These are phyloP conservation scores for Xylaria sp. DNA, from an alignment of 2,329 filamentous ascomycete genomes.

Conservation along the genomic window DNA sequence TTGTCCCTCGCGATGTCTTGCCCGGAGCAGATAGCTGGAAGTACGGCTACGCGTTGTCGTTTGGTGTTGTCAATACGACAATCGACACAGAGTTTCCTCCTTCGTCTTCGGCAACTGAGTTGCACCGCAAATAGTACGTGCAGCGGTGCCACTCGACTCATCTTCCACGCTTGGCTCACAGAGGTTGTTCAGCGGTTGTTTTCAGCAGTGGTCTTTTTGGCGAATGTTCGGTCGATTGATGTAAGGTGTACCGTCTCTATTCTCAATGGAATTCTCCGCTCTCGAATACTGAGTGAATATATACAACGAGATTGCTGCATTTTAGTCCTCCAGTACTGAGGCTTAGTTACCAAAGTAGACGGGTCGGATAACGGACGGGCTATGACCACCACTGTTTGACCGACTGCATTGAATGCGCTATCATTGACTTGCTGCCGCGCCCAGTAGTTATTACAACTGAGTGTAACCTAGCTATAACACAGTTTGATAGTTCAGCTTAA, in stretches of 20 bases:
- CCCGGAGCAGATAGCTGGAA: conserved; percentile 36
- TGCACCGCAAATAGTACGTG: background rate
- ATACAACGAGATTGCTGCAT: background rate
- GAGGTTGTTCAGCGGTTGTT: background rate
- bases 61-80: conserved; percentile 23
- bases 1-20: conserved; percentile 27
- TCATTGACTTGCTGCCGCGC: too few species aligned
- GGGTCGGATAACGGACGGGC: too few species aligned
- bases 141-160: background rate
- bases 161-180: conserved; percentile 1
- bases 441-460: too few species aligned
- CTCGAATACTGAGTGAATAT: background rate
- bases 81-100: background rate
- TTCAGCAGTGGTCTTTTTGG: background rate
- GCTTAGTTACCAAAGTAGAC: too few species aligned
- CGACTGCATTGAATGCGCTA: too few species aligned
- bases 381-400: too few species aligned
- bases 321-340: background rate
- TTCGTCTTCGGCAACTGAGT: background rate
- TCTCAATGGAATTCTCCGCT: background rate
- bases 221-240: background rate
- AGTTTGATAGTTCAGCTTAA: too few species aligned
- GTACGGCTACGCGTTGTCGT: background rate
- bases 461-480: too few species aligned
- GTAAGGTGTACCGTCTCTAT: background rate